Evolutionary conservation across 1,284 basidiomycete genomes (phyloP), one percentile per base, ranked within the genome.

Genomic region (Sanghuangporus sanghuang): DNA sequence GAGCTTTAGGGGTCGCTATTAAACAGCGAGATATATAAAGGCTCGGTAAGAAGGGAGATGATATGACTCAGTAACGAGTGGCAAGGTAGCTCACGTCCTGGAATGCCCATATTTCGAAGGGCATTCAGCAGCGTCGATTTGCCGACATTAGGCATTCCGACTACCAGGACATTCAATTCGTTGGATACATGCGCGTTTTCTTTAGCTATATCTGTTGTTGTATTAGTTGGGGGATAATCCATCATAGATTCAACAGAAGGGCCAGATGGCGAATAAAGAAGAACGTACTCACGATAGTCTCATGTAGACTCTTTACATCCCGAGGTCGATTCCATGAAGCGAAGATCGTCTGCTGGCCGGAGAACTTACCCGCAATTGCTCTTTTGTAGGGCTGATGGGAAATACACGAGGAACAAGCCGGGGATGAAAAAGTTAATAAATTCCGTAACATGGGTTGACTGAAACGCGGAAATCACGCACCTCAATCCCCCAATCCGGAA

Each of bases 81-180:
- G 59, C 23, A 32, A 61, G n/a, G 39, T 27, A 53, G 81, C 85
- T 68, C 73, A 95, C 94, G 90, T 72, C 93, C 94, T 66, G 85
- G 81, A 38, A 96, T 91, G 3, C 96, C 96, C 66, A 89, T 89
- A 70, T 89, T 87, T 49, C 97, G 84, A n/a, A 99, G 80, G 0
- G 92, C 87, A 72, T 99, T 99, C 14, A 99, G 78, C 58, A 99
- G 76, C 3, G 93, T 95, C 35, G 95, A 97, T 78, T 99, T 99
- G 56, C 97, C 97, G 49, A 98, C 95, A 73, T 99, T 99, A 4
- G 96, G 96, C 96, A 99, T 99, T 27, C 96, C 96, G 59, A 96
- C 87, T 27, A 97, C 93, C 5, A 97, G 81, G 7, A 98, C 86
- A 71, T 95, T 94, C 67, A 93, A 77, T 72, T 93, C 90, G 64